phyloP scores from a whole-genome alignment of 805 yeast genomes.

The Lachancea kluyveri region DNA sequence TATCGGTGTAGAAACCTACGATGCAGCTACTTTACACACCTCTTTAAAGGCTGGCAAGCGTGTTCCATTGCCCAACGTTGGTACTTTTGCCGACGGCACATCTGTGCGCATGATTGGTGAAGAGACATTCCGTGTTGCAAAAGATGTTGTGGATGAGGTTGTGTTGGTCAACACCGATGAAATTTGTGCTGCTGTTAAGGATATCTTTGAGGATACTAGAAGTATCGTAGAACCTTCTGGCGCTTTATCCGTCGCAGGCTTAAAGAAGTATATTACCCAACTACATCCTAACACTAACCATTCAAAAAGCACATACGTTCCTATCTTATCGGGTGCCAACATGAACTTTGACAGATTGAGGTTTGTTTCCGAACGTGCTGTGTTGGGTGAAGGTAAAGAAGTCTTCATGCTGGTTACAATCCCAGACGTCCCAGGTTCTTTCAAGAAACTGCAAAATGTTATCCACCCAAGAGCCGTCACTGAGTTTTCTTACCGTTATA shows the following conservation, averaged over 20 bases:
- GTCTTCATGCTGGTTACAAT: conserved; percentile 85
- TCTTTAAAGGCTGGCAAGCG: conserved; percentile 54
- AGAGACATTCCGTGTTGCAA: conserved; percentile 81
- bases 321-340: conserved; percentile 92
- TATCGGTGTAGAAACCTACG: conserved; percentile 93
- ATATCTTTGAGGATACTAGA: conserved; percentile 92
- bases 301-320: conserved; percentile 63
- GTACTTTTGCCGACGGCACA: conserved; percentile 98
- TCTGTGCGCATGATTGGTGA: conserved; percentile 88
- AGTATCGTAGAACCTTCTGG: conserved; percentile 95
- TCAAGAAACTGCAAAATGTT: conserved; percentile 64
- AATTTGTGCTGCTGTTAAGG: conserved; percentile 94
- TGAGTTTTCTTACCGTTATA: conserved; percentile 85
- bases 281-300: conserved; percentile 67
- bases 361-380: conserved; percentile 95
- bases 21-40: conserved; percentile 86
- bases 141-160: conserved; percentile 81
- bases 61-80: conserved; percentile 62
- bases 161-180: conserved; percentile 86
- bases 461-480: conserved; percentile 88
- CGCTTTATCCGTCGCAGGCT: conserved; percentile 92
- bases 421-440: conserved; percentile 92
- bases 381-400: conserved; percentile 96
- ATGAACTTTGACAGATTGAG: conserved; percentile 96
- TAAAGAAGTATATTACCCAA: conserved; percentile 68